Evolutionary conservation across 495 filamentous ascomycete genomes (phyloP).

Genomic region (Tuber magnatum): DNA sequence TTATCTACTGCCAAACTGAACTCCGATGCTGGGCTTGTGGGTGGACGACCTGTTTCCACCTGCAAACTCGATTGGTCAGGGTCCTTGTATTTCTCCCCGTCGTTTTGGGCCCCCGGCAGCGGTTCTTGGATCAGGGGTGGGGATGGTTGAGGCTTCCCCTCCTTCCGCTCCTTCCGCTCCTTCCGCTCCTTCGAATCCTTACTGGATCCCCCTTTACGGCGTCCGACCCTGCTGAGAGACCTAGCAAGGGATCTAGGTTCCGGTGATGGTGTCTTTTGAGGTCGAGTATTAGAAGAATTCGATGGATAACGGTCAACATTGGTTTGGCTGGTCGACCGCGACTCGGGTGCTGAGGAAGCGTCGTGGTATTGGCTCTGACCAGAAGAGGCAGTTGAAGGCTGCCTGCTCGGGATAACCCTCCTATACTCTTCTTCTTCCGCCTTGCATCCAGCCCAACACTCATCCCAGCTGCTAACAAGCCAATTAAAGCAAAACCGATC

Average conservation of each 20-base stretch:
- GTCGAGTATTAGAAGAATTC: constrained; percentile 19
- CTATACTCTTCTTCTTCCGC: constrained; percentile 40
- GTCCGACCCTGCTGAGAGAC: constrained; percentile 23
- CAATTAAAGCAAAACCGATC: constrained; percentile 41
- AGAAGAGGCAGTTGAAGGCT: constrained; percentile 29
- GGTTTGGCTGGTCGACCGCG: constrained; percentile 27
- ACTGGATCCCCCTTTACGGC: constrained; percentile 15
- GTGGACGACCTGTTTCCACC: constrained; percentile 31
- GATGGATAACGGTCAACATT: constrained; percentile 35
- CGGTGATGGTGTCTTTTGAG: constrained; percentile 21
- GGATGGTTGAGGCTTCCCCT: constrained; percentile 25
- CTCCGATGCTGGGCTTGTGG: constrained; percentile 26
- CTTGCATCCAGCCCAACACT: constrained; percentile 39
- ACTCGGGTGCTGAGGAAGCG: constrained; percentile 16
- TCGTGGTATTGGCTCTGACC: constrained; percentile 17
- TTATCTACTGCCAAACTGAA: constrained; percentile 7
- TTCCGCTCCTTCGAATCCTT: constrained; percentile 18
- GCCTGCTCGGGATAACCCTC: constrained; percentile 19
- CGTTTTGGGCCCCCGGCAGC: constrained; percentile 17
- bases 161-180: constrained; percentile 21
- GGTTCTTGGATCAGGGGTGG: constrained; percentile 22
- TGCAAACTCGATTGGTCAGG: constrained; percentile 27
- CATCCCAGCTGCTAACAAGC: constrained; percentile 38
- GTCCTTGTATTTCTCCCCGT: constrained; percentile 24
- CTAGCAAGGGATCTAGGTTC: constrained; percentile 20